Percentiles rank a stretch among this genome's conserved stretches.
Evolutionary conservation across 495 filamentous ascomycete genomes (phyloP).

Genomic region (Sordaria brevicollis): DNA sequence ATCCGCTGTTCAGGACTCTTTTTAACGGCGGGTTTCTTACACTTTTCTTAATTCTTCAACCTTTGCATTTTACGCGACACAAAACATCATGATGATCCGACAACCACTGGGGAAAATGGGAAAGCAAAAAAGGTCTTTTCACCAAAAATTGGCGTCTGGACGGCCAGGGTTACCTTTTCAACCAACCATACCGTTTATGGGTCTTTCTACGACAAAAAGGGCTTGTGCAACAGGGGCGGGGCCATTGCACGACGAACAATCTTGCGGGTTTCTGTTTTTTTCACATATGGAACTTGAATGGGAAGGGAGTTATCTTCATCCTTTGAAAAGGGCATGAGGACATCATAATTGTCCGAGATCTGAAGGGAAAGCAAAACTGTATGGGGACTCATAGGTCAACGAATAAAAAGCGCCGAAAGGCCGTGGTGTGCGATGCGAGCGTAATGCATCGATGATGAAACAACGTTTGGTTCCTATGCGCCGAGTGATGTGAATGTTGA

Average conservation of each 20-base stretch:
- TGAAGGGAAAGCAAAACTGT: not conserved
- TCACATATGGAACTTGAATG: not conserved
- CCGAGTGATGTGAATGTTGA: not conserved
- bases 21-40: not conserved
- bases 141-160: constrained; percentile 19
- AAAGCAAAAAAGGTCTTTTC: constrained; percentile 14
- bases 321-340: not conserved
- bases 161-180: constrained; percentile 12
- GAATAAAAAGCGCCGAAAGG: not conserved
- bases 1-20: constrained; percentile 18
- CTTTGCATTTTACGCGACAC: constrained; percentile 3
- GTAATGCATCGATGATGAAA: not conserved
- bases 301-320: not conserved
- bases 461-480: not conserved
- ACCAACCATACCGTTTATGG: not conserved
- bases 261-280: not conserved
- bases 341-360: not conserved
- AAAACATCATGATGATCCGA: constrained; percentile 15
- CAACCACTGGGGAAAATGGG: constrained; percentile 18
- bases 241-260: not conserved
- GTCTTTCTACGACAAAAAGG: not conserved
- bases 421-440: not conserved
- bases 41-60: constrained; percentile 7
- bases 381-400: not conserved
- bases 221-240: not conserved